Percentiles rank a stretch among this genome's conserved stretches.
Conservation (phyloP, 2,329 filamentous ascomycete species). For the Colletotrichum lupini region DNA sequence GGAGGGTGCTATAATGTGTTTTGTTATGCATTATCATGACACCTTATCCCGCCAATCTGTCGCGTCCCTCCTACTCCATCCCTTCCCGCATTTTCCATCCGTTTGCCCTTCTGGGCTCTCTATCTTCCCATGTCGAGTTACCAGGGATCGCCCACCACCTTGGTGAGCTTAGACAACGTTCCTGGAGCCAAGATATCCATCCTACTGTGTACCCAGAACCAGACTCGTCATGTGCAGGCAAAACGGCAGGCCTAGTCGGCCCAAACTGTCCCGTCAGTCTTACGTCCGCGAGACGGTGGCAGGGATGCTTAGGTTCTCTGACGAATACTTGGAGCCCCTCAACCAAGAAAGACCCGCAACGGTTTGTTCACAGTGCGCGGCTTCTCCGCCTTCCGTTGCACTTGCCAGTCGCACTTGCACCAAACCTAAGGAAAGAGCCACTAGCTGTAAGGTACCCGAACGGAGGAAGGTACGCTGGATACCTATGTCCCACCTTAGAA, state of each 20-base stretch:
- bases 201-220: background rate
- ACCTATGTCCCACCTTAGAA: background rate
- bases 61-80: constrained; percentile 18
- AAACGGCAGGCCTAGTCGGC: background rate
- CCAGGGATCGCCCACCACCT: background rate
- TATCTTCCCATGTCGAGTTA: background rate
- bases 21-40: background rate
- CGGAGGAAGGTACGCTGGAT: background rate
- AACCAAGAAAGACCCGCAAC: background rate
- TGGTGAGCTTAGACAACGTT: background rate
- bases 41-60: constrained; percentile 27
- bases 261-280: background rate
- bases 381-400: background rate
- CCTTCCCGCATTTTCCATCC: constrained; percentile 21
- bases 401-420: background rate
- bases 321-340: no score
- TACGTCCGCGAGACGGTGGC: background rate
- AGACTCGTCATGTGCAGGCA: background rate
- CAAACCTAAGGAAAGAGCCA: background rate
- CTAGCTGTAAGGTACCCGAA: background rate
- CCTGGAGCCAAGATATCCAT: background rate
- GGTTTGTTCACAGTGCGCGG: background rate
- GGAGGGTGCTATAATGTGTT: background rate
- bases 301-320: background rate
- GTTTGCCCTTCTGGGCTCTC: background rate